Base-by-base conservation (phyloP, 1,284 basidiomycete genomes). In the Pseudomicrostroma phylloplanum region DNA sequence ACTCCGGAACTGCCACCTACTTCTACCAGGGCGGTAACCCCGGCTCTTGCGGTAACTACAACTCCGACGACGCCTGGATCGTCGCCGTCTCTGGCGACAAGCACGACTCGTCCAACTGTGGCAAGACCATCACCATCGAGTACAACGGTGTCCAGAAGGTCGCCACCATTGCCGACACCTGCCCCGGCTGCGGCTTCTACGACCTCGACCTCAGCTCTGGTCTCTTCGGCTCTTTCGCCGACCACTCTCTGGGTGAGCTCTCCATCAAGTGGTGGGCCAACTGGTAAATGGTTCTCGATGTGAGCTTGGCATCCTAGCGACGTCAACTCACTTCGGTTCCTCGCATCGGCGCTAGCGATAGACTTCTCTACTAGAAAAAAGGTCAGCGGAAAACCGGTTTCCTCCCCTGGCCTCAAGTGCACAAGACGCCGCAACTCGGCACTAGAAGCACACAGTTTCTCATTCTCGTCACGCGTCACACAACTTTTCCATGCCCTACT, bases 151-250 rank as follows among this genome's bases (percentile, higher is more conserved):
- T 86, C 78, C 83, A 84, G 1, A 81, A 85, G 12, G 70, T 76
- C n/a, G 90, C 89, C 1, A 81, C 79, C 8, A 85, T 92, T 67
- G 83, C 83, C 71, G 89, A 91, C 79, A 82, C 68, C 85, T 91
- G 89, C 79, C 85, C 84, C 60, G 86, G 84, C 36, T 92, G 90
- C 77, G 21, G 51, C 51, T 83, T 79, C 53, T 86, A 84, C 43
- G 89, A 84, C 51, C 85, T 96, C 61, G 92, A 96, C 82, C 82
- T 93, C 64, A 88, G 88, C 25, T 77, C 80, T 12, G 84, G 86
- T 58, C 85, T 96, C 51, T 96, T 96, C 82, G 21, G 26, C 21
- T 23, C 19, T 13, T 56, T 54, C 19, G 51, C 51, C 51, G 51
- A 26, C 51, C 51, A 23, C 51, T 40, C 17, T 30, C 43, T 61